A percentile compares a stretch with the other conserved stretches of the same genome.
These are phyloP conservation scores for Barbatosphaeria neglecta DNA, from an alignment of 495 filamentous ascomycete genomes.

Conservation along the genomic window DNA sequence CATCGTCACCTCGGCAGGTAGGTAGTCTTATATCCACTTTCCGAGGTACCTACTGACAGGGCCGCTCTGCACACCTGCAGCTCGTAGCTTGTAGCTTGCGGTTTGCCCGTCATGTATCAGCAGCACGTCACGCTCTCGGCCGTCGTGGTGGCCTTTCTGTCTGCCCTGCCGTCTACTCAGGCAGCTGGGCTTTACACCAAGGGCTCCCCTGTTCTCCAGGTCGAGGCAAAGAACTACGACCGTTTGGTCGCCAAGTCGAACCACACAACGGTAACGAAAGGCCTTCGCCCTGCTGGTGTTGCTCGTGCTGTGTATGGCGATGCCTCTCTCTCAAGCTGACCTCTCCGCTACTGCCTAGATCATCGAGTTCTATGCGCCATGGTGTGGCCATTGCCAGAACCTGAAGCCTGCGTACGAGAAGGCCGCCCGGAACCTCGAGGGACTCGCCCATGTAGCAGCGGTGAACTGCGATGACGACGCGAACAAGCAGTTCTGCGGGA, in stretches of 20 bases:
- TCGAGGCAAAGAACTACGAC: constrained; percentile 76
- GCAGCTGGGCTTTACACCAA: constrained; percentile 68
- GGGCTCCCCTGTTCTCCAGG: constrained; percentile 75
- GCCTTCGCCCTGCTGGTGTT: constrained; percentile 8
- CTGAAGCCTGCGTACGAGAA: constrained; percentile 95
- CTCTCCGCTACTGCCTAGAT: constrained; percentile 22
- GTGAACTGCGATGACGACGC: constrained; percentile 91
- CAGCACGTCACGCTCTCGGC: constrained; percentile 26
- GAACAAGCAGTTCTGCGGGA: constrained; percentile 82
- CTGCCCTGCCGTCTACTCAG: constrained; percentile 46
- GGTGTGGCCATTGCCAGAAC: constrained; percentile 94
- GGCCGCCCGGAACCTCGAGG: constrained; percentile 75
- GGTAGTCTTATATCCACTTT: too few species aligned
- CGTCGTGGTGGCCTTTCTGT: constrained; percentile 34
- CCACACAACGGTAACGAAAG: constrained; percentile 62
- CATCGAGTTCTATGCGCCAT: constrained; percentile 82
- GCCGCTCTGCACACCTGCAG: too few species aligned
- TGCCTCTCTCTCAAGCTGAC: too few species aligned
- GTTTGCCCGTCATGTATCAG: constrained; percentile 27
- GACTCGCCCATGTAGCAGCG: constrained; percentile 86
- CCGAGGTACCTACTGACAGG: too few species aligned
- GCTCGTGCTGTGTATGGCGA: too few species aligned
- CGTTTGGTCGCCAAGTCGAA: constrained; percentile 79
- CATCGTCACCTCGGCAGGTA: not conserved
- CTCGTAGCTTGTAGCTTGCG: constrained; percentile 1